Evolutionary conservation across 192 early-diverging fungal species (phyloP), one percentile per base, ranked within the genome.

Genomic region (Backusella psychrophila): DNA sequence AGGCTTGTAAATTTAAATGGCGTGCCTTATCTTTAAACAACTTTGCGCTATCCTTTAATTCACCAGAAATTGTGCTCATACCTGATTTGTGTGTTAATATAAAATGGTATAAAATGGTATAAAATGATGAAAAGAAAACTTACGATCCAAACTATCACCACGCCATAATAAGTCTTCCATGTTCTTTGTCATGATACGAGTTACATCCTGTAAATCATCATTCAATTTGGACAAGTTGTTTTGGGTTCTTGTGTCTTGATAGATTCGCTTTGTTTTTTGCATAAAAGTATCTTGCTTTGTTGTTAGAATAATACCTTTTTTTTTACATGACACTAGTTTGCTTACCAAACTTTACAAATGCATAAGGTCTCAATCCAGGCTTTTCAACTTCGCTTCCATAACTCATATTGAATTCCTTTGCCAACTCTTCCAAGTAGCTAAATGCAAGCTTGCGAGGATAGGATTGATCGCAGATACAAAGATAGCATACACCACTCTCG

Each of bases 131-230:
- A 12, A 76, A 42, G 4, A 38, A 53, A 21, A 78, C 84, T 82
- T 85, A 89, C 92, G 87, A 75, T 95, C 92, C 69, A 96, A 85
- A 53, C 87, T 87, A 77, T 95, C 94, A 17, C 94, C 95, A 35
- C 95, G 90, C 88, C 95, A 97, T 67, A 99, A 87, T 41, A 99
- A 83, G 82, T 97, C 96, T 74, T 96, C 93, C 89, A 99, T 96
- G 86, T 99, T 99, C 80, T 94, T 96, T 36, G 94, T 99, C 97
- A 99, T 98, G 69, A 99, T 99, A 75, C 96, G 89, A 36, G 94
- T 95, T 4, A 99, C 96, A 83, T 99, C 97, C 69, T 93, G 92
- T 74, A 99, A 83, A 83, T 99, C 97, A 73, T 97, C 96, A 81
- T 98, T 96, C 36, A 99, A 84, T 83, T 95, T 96, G 73, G 93